A percentile compares a stretch with the other conserved stretches of the same genome.
Conservation (phyloP, 768 basidiomycete species). For the Tricholoma sp. region DNA sequence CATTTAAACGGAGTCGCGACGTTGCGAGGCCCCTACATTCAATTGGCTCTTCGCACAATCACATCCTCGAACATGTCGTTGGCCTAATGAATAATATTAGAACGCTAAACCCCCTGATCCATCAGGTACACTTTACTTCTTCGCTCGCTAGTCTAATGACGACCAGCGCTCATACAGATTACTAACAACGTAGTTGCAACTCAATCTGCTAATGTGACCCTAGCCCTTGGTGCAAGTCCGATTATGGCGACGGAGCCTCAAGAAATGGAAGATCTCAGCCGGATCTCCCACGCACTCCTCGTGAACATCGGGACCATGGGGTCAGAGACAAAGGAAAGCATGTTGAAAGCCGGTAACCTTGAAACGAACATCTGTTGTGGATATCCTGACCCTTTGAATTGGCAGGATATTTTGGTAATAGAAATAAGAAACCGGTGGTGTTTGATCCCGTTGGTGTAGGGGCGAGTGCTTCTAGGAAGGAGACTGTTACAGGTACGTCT, state of each 20-base stretch:
- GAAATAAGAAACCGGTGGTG: slow-evolving; percentile 66
- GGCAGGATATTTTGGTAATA: slow-evolving; percentile 54
- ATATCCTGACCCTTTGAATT: not conserved
- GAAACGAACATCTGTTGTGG: not conserved
- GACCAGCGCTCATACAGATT: slow-evolving; percentile 45
- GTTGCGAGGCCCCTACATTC: not conserved
- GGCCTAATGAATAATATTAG: slow-evolving; percentile 49
- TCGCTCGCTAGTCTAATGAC: not conserved
- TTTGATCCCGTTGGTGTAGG: slow-evolving; percentile 94
- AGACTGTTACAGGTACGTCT: slow-evolving; percentile 30
- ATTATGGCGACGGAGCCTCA: slow-evolving; percentile 87
- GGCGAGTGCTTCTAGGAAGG: slow-evolving; percentile 67
- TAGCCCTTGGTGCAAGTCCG: slow-evolving; percentile 84
- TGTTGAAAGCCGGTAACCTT: slow-evolving; percentile 64
- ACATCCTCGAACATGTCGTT: slow-evolving; percentile 39
- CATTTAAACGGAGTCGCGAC: slow-evolving; percentile 27
- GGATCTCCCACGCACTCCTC: slow-evolving; percentile 61
- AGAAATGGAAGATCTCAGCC: slow-evolving; percentile 78
- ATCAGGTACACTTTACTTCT: slow-evolving; percentile 48
- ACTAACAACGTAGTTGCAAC: slow-evolving; percentile 86
- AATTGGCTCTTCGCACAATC: not conserved
- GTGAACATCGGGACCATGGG: slow-evolving; percentile 84
- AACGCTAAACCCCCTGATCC: slow-evolving; percentile 62
- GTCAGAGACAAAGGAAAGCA: slow-evolving; percentile 55
- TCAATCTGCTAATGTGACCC: slow-evolving; percentile 86